phyloP scores from a whole-genome alignment of 202 grass and related monocot species.

The Schoenoplectus tabernaemontani region DNA sequence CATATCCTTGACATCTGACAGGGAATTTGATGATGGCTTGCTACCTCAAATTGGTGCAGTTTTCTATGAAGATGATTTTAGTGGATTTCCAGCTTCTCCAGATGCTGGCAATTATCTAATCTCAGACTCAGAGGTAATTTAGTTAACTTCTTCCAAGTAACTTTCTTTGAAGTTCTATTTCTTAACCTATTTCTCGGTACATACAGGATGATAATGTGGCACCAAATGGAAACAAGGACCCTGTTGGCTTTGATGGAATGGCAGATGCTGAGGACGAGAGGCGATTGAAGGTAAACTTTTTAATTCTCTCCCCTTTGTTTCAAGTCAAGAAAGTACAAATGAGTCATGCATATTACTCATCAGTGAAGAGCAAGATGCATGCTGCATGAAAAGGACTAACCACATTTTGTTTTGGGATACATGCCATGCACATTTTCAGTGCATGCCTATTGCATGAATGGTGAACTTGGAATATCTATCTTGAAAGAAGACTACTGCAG shows the following conservation, averaged over 20 bases:
- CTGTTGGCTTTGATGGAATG: conserved; percentile 59
- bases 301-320: too few species aligned
- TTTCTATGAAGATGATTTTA: conserved; percentile 69
- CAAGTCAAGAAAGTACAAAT: too few species aligned
- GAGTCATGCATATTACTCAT: conserved; percentile 1
- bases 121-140: conserved; percentile 69
- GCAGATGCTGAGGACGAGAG: conserved; percentile 66
- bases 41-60: conserved; percentile 57
- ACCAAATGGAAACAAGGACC: conserved; percentile 48
- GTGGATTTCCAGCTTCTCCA: conserved; percentile 61
- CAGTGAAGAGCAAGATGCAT: not conserved
- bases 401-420: conserved; percentile 8
- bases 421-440: conserved; percentile 7
- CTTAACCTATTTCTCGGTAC: conserved; percentile 10
- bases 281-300: conserved; percentile 76
- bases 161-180: conserved; percentile 16
- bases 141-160: conserved; percentile 11
- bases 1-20: conserved; percentile 17
- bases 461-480: conserved; percentile 2
- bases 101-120: conserved; percentile 89
- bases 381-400: not conserved
- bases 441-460: conserved; percentile 13
- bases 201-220: conserved; percentile 56
- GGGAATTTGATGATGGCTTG: conserved; percentile 84
- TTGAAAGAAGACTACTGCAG: not conserved